Evolutionary conservation across 495 filamentous ascomycete species (phyloP).

Genomic region (Penicillium daleae): DNA sequence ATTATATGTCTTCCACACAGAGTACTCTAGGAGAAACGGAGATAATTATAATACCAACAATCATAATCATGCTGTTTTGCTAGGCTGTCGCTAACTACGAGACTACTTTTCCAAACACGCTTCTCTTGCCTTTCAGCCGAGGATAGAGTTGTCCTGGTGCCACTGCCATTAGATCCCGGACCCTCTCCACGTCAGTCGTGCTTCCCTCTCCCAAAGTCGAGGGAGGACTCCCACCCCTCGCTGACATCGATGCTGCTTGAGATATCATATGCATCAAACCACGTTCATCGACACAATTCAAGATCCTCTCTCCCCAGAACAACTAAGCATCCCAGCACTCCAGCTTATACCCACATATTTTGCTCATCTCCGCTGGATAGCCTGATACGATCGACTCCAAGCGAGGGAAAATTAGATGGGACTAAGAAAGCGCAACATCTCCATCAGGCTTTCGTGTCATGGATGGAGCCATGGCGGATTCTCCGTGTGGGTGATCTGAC

Average conservation of each 20-base stretch:
- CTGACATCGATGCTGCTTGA: not conserved
- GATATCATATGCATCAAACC: conserved; percentile 23
- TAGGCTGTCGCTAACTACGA: not conserved
- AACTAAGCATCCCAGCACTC: not conserved
- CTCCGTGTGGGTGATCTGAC: conserved; percentile 30
- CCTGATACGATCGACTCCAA: not conserved
- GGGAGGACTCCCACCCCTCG: not conserved
- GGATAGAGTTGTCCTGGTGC: not conserved
- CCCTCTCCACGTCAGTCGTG: conserved; percentile 18
- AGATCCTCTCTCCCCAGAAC: not conserved
- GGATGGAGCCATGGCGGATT: conserved; percentile 22
- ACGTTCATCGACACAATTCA: not conserved
- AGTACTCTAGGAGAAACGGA: not conserved
- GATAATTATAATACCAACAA: not conserved
- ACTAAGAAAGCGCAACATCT: not conserved
- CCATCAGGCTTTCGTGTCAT: conserved; percentile 13
- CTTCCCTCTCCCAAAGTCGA: not conserved
- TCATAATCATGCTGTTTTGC: no score
- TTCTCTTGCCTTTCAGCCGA: not conserved
- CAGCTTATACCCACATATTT: not conserved
- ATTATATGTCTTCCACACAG: no score
- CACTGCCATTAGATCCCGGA: conserved; percentile 18
- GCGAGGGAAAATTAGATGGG: not conserved
- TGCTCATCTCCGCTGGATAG: not conserved
- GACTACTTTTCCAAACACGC: no score